Percentiles rank a stretch among this genome's conserved stretches.
Conservation (phyloP, 768 basidiomycete genomes). For the Exsudoporus frostii region DNA sequence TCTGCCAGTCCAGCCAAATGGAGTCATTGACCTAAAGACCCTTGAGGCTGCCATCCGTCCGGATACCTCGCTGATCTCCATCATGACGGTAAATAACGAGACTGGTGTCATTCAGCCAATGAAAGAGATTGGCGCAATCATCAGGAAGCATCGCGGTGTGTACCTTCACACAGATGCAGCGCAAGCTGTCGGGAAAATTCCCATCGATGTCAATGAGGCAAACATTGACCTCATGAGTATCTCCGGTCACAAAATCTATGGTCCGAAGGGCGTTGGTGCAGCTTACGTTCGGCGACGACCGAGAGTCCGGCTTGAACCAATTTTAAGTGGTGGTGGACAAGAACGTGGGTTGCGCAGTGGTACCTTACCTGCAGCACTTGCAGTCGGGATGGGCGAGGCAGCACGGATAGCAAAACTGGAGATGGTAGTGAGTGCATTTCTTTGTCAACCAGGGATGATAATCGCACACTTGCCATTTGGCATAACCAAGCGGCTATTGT, state of each 20-base stretch:
- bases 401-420: slow-evolving; percentile 88
- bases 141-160: slow-evolving; percentile 84
- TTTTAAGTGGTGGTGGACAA: slow-evolving; percentile 94
- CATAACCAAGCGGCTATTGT: slow-evolving; percentile 44
- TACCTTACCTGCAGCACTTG: slow-evolving; percentile 85
- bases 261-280: slow-evolving; percentile 94
- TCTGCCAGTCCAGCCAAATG: slow-evolving; percentile 88
- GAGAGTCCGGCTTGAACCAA: slow-evolving; percentile 90
- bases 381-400: slow-evolving; percentile 93
- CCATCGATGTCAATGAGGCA: slow-evolving; percentile 90
- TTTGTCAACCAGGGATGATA: slow-evolving; percentile 42
- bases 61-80: slow-evolving; percentile 89
- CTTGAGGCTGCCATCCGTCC: slow-evolving; percentile 89
- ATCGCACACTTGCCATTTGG: slow-evolving; percentile 35
- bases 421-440: slow-evolving; percentile 74
- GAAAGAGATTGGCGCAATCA: slow-evolving; percentile 86
- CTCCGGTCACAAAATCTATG: slow-evolving; percentile 96
- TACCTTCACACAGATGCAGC: slow-evolving; percentile 98
- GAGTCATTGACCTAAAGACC: slow-evolving; percentile 71
- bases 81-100: slow-evolving; percentile 99
- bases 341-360: slow-evolving; percentile 94
- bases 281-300: slow-evolving; percentile 92
- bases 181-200: slow-evolving; percentile 90
- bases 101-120: slow-evolving; percentile 98
- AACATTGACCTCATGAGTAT: slow-evolving; percentile 96